Percentiles rank a stretch among this genome's conserved stretches.
Conservation (phyloP, 176 grass and related monocot genomes). For the Hordeum vulgare region MorexV3_pseudomolecules_assembly NC_058519.1:173730573-173731072, state of each 20-base stretch:
- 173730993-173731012: constrained; percentile 55
- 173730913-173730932: background rate
- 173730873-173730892: too few relatives aligned
- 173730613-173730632: background rate
- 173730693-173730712: background rate
- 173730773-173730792: background rate
- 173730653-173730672: background rate
- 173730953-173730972: background rate
- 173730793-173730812: background rate
- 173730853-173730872: constrained; percentile 2
- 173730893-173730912: too few relatives aligned
- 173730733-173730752: background rate
- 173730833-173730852: background rate
- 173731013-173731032: constrained; percentile 74
- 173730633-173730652: background rate
- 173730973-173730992: background rate
- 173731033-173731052: constrained; percentile 74
- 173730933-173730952: background rate
- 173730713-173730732: background rate
- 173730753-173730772: background rate
- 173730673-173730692: background rate
- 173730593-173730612: background rate
- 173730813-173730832: background rate
- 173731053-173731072: constrained; percentile 89
- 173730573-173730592: background rate